Base-by-base conservation (phyloP, 2,329 filamentous ascomycete genomes). In the Phyllachora maydis region DNA sequence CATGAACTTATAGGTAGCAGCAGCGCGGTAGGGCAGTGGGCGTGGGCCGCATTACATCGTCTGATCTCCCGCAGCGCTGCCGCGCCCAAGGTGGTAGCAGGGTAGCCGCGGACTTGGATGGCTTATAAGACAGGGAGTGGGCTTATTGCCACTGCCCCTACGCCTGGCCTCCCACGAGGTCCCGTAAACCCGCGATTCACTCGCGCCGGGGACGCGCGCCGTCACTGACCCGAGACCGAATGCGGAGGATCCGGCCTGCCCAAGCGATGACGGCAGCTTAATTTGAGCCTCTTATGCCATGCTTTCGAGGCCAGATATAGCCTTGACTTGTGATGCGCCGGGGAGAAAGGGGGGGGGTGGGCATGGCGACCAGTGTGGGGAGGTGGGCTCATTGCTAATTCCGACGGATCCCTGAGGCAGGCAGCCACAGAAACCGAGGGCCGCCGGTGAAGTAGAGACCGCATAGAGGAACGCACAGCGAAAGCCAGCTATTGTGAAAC, bases 211-310 rank as follows among this genome's bases (percentile, higher is more conserved):
- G 51, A 57, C 49, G 37, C 41, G 43, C 50, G 46, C 46, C 41
- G 54, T 56, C 52, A 49, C 50, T 49, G 46, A 49, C 42, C 39
- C 36, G 32, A 39, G 45, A 45, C 43, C 46, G 46, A 46, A 46
- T 43, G 42, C 41, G 36, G 40, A 40, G 42, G n/a, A n/a, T n/a
- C n/a, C 46, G 42, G 48, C 46, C 46, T 51, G 50, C 50, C 39
- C 49, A 45, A 49, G 49, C 46, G 43, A 49, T 50, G 51, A 54
- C 50, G 47, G 52, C 49, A 53, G 55, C 50, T 61, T 60, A 62
- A 62, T 58, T 60, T 57, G 57, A 49, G 46, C 51, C 59, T 60
- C 54, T 62, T 61, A 63, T 61, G 56, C 54, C 52, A 56, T 56
- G 49, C 48, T 42, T 39, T 43, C 41, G 44, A 45, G 52, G 43